Base-by-base conservation (phyloP, 352 stramenopile genomes). In the Phytophthora megakarya region DNA sequence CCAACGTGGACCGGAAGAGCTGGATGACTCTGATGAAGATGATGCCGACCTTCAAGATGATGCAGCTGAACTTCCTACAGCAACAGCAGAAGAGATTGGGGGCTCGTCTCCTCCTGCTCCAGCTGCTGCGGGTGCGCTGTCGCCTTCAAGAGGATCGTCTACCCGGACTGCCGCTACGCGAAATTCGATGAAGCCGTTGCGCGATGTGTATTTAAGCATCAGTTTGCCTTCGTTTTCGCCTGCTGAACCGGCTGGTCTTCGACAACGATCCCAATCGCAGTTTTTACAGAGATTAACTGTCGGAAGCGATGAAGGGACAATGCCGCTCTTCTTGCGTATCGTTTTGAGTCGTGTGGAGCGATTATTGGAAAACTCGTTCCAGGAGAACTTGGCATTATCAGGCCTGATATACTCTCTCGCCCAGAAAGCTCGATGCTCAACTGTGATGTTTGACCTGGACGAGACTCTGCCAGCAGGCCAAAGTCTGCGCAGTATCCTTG, bases 361-460 rank as follows among this genome's bases (percentile, higher is more conserved):
- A 9, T 59, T 93, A 22, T 60, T 96, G 39, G 84, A 93, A 56
- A 92, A 88, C 67, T 92, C 85, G 5, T 89, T 96, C 38, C 71
- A 91, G 5, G 87, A 93, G 58, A 96, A 94, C 35, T 49, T 96
- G 15, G 84, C 87, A 16, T 62, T 96, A 2, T 96, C 87, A 3
- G 87, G 87, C 5, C 47, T 96, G 32, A 73, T 96, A 21, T 87
- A 83, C 21, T 70, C 75, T n/a, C 62, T 96, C 2, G 85, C 87
- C 1, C 77, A 89, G 11, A 92, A 91, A 62, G 55, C 69, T 6
- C 70, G 71, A 18, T 92, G 81, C 28, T 68, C 68, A 0, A 22
- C 59, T 0, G 57, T 84, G 2, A 68, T 92, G 30, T 92, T 92
- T 50, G 82, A 91, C 33, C 44, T 86, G 30, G 52, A 65, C 11